Base-by-base conservation (phyloP, 2,329 filamentous ascomycete species). In the Geosmithia putterillii region DNA sequence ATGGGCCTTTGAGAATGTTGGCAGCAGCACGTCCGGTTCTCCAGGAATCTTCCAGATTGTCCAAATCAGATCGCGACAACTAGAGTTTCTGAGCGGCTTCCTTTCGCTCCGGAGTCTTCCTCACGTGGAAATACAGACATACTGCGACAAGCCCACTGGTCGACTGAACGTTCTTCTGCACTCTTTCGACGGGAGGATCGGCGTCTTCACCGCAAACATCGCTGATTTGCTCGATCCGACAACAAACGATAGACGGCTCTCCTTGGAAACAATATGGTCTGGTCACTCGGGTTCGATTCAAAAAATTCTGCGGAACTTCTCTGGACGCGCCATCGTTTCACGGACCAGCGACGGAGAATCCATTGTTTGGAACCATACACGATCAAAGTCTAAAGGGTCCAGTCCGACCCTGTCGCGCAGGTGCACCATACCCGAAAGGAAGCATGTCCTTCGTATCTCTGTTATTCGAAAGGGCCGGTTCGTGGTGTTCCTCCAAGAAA, bases 1-100 rank as follows among this genome's bases (percentile, higher is more conserved):
- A 0, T 95, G 90, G 86, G 90, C 87, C 1, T 65, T 98, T 44
- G 89, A 96, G 58, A 89, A 90, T 54, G 75, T 94, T 18, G 82
- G 83, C 32, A 80, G 76, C 52, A 86, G 81, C 54, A 67, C 71
- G 25, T 77, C 76, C 50, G 76, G 76, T 46, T 70, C 74, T 4
- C 71, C 78, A 22, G 79, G 81, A 48, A 76, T 90, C n/a, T 94
- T 92, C 66, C 92, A 87, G 55, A 81, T 95, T 51, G 79, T 86
- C 1, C 85, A 94, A 54, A 75, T 89, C 21, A 77, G 85, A 53
- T 73, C 72, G 1, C 55, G 63, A 17, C 64, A 72, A 43, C 65
- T 80, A 34, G 65, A 70, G 34, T 68, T 70, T 38, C 50, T 73
- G n/a, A 58, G 54, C 10, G 55, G 50, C 21, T 57, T 59, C 32